Base-by-base conservation (phyloP, 2,329 filamentous ascomycete species). In the Sporothrix brasiliensis region DNA sequence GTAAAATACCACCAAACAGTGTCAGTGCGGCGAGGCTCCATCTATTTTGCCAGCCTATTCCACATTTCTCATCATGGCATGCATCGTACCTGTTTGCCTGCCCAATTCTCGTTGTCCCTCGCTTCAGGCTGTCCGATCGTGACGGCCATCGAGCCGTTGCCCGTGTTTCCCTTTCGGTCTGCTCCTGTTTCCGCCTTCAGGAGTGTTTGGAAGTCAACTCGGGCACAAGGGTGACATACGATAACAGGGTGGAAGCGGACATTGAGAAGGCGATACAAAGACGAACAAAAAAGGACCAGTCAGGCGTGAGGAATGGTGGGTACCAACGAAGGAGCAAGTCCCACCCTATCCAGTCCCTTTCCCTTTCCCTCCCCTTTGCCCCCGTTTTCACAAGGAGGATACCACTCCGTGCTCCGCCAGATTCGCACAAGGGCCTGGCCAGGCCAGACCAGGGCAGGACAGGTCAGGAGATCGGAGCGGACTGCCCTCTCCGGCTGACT, bases 381-480 rank as follows among this genome's bases (percentile, higher is more conserved):
- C 39, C 58, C 58, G 44, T 60, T 47, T 24, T 34, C 53, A 61
- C 39, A 61, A 69, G 67, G 67, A 68, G 24, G 54, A 61, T 69
- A 24, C 44, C 54, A 52, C 67, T 69, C 67, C 54, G 54, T 52
- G 63, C 63, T 66, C 47, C 27, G 63, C 41, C 67, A 67, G 52
- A 41, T 41, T 53, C 66, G 27, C 47, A 67, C 47, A 50, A 24
- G 30, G 65, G 41, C 49, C 19, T n/a, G 58, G 27, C n/a, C 58
- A 61, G 56, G 56, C 56, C 34, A 41, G 56, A n/a, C 34, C 9
- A 61, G 56, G 30, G 11, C 21, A 30, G 50, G n/a, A 4, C 58
- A 47, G 5, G 34, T 30, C 54, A 21, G 58, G 58, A 11, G 58
- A 63, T 21, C 58, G 58, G 58, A 63, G 58, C 58, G 58, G 58